A percentile compares a stretch with the other conserved stretches of the same genome.
These are phyloP conservation scores for Daldinia caldariorum DNA, from an alignment of 495 filamentous ascomycete genomes.

Conservation along the genomic window DNA sequence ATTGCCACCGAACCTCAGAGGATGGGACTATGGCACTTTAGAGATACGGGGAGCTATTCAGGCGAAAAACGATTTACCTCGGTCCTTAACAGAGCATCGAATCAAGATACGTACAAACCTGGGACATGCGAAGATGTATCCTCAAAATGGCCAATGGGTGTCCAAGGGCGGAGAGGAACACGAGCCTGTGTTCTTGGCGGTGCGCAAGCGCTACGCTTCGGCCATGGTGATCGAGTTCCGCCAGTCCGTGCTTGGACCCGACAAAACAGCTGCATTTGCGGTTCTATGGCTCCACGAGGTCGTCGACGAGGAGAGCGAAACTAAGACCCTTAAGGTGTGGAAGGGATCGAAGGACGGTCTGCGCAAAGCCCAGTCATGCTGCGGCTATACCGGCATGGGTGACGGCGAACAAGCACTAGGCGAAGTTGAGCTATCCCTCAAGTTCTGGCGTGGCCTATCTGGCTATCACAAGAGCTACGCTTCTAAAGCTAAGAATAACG, in stretches of 20 bases:
- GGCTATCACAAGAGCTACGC: slow-evolving; percentile 65
- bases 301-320: slow-evolving; percentile 68
- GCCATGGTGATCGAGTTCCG: slow-evolving; percentile 70
- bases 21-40: slow-evolving; percentile 74
- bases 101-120: slow-evolving; percentile 67
- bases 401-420: slow-evolving; percentile 62
- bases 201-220: slow-evolving; percentile 69
- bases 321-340: slow-evolving; percentile 66
- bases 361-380: slow-evolving; percentile 52
- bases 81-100: slow-evolving; percentile 56
- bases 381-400: slow-evolving; percentile 52
- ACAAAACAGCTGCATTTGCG: slow-evolving; percentile 68
- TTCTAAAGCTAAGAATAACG: slow-evolving; percentile 54
- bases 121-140: slow-evolving; percentile 63
- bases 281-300: slow-evolving; percentile 74
- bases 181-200: slow-evolving; percentile 62
- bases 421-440: slow-evolving; percentile 62
- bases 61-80: slow-evolving; percentile 50
- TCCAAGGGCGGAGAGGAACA: slow-evolving; percentile 50
- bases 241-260: slow-evolving; percentile 57
- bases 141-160: slow-evolving; percentile 50
- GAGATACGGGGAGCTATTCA: slow-evolving; percentile 60
- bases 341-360: slow-evolving; percentile 59
- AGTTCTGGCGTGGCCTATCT: slow-evolving; percentile 66
- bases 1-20: slow-evolving; percentile 62